Evolutionary conservation across 371 early-diverging fungal species (phyloP).

Genomic region (Apophysomyces trapeziformis): DNA sequence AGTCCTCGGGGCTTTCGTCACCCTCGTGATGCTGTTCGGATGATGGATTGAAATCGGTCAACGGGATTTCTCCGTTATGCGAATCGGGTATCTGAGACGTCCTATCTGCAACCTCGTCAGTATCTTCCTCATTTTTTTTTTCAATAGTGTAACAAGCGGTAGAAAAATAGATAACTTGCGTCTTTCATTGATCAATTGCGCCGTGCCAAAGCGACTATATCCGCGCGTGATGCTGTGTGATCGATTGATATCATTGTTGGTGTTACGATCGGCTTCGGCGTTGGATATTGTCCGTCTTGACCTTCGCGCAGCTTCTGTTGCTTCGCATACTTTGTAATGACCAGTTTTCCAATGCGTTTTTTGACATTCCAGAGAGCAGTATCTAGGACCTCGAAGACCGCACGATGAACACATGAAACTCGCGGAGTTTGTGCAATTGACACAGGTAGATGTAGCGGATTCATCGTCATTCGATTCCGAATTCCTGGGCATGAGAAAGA

Average conservation of each 20-base stretch:
- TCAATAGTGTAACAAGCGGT: not conserved
- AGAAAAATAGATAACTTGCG: slow-evolving; percentile 17
- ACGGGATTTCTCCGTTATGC: slow-evolving; percentile 15
- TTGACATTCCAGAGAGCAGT: slow-evolving; percentile 76
- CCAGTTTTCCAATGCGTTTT: slow-evolving; percentile 60
- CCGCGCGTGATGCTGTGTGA: not conserved
- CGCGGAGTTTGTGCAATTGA: slow-evolving; percentile 53
- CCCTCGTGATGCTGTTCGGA: slow-evolving; percentile 4
- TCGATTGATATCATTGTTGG: slow-evolving; percentile 2
- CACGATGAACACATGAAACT: slow-evolving; percentile 69
- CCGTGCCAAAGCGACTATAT: slow-evolving; percentile 12
- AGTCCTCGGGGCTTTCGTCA: slow-evolving; percentile 41
- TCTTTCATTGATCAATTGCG: slow-evolving; percentile 18
- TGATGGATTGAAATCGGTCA: slow-evolving; percentile 11
- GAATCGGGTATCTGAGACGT: slow-evolving; percentile 6
- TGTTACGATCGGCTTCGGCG: not conserved
- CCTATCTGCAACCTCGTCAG: slow-evolving; percentile 6
- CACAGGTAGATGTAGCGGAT: slow-evolving; percentile 20
- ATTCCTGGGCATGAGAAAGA: not conserved
- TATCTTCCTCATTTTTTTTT: not conserved
- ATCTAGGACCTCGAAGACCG: slow-evolving; percentile 54
- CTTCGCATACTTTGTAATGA: slow-evolving; percentile 57
- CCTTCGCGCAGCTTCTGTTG: slow-evolving; percentile 31
- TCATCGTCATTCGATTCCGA: slow-evolving; percentile 3
- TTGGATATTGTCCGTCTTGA: slow-evolving; percentile 20